These are phyloP conservation scores for Xerocomus brunneocitrinus DNA, from an alignment of 768 basidiomycete species.

Conservation along the genomic window DNA sequence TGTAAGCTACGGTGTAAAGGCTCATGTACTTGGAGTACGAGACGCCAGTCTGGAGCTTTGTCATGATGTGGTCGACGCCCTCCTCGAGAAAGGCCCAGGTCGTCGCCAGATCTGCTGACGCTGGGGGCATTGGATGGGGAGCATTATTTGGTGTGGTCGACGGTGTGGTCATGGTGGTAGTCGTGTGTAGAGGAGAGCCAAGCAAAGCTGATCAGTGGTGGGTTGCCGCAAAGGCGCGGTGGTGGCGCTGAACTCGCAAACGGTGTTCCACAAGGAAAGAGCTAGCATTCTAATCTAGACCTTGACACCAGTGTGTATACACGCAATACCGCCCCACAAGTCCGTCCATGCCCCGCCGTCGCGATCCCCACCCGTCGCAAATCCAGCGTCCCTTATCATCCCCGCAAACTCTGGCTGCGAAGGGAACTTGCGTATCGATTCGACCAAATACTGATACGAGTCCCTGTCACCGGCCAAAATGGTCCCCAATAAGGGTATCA, in stretches of 20 bases:
- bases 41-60: conserved; percentile 81
- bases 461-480: conserved; percentile 92
- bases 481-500: conserved; percentile 94
- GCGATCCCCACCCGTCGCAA: conserved; percentile 63
- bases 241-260: conserved; percentile 25
- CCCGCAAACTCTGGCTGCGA: conserved; percentile 80
- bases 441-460: conserved; percentile 96
- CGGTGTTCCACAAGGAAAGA: not conserved
- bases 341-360: conserved; percentile 85
- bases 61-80: conserved; percentile 88
- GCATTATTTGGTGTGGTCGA: conserved; percentile 26
- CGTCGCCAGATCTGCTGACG: conserved; percentile 68
- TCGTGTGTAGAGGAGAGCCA: conserved; percentile 21
- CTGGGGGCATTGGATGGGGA: conserved; percentile 55
- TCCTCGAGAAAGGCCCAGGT: conserved; percentile 89
- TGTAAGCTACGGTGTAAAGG: conserved; percentile 91
- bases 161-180: conserved; percentile 30
- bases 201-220: conserved; percentile 11
- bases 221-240: conserved; percentile 23
- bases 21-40: conserved; percentile 88
- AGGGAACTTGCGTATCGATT: conserved; percentile 94
- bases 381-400: conserved; percentile 86
- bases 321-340: conserved; percentile 84
- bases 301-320: conserved; percentile 82
- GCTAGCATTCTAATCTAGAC: conserved; percentile 35